A percentile compares a stretch with the other conserved stretches of the same genome.
phyloP scores from a whole-genome alignment of 345 rosid genomes.

The Bruguiera parviflora region DNA sequence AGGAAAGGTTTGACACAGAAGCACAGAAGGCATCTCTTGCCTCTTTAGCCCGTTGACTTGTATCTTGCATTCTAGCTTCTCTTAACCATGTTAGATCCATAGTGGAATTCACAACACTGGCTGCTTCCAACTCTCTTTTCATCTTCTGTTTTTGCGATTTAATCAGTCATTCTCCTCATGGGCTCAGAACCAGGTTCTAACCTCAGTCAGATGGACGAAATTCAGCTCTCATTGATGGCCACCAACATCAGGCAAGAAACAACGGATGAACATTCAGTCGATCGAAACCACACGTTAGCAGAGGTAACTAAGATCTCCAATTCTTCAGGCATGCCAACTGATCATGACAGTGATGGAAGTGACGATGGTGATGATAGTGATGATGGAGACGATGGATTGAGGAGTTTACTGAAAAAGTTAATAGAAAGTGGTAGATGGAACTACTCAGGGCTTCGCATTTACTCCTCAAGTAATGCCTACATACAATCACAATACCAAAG shows the following conservation, averaged over 20 bases:
- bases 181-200: slow-evolving; percentile 30
- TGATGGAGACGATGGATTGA: slow-evolving; percentile 36
- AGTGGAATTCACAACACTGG: slow-evolving; percentile 32
- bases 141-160: slow-evolving; percentile 50
- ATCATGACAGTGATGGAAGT: neutral
- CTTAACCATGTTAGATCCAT: slow-evolving; percentile 31
- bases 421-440: slow-evolving; percentile 56
- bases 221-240: neutral
- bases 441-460: slow-evolving; percentile 12
- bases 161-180: slow-evolving; percentile 36
- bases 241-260: slow-evolving; percentile 2
- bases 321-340: neutral
- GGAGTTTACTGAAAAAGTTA: slow-evolving; percentile 53
- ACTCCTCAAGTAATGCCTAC: neutral
- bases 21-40: neutral
- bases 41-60: neutral
- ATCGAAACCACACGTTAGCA: neutral
- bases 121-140: slow-evolving; percentile 41
- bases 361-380: slow-evolving; percentile 1
- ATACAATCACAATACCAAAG: no score
- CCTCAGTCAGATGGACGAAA: slow-evolving; percentile 10
- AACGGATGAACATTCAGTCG: neutral
- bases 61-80: neutral
- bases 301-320: neutral
- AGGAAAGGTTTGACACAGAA: neutral